phyloP scores from a whole-genome alignment of 495 filamentous ascomycete species.

The Geopyxis carbonaria region DNA sequence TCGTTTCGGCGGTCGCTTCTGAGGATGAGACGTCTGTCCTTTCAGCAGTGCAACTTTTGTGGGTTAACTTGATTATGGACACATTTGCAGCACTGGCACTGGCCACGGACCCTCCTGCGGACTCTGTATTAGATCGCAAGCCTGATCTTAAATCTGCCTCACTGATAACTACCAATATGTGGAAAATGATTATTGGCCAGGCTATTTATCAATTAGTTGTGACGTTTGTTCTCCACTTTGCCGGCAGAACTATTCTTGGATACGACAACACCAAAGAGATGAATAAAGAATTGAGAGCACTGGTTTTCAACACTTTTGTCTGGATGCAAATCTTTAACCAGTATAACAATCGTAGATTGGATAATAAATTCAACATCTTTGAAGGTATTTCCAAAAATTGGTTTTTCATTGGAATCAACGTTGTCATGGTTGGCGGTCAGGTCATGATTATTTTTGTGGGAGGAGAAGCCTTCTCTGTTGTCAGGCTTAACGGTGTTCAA shows the following conservation, averaged over 20 bases:
- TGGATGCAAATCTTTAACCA: constrained; percentile 95
- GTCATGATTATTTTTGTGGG: constrained; percentile 64
- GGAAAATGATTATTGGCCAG: constrained; percentile 89
- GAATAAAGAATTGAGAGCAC: constrained; percentile 38
- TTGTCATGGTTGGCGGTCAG: constrained; percentile 70
- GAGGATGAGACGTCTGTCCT: constrained; percentile 51
- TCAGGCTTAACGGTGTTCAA: constrained; percentile 42
- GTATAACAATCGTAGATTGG: constrained; percentile 67
- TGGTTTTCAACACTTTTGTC: constrained; percentile 83
- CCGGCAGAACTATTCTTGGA: constrained; percentile 43
- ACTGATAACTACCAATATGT: constrained; percentile 67
- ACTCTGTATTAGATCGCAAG: constrained; percentile 50
- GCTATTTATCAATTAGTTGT: constrained; percentile 69
- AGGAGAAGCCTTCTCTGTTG: constrained; percentile 50
- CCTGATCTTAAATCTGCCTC: constrained; percentile 62
- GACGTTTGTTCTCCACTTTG: constrained; percentile 61
- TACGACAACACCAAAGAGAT: constrained; percentile 29
- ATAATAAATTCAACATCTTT: constrained; percentile 82
- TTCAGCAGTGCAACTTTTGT: constrained; percentile 71
- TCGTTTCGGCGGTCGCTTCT: constrained; percentile 60
- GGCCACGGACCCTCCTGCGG: constrained; percentile 64
- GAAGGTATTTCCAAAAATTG: constrained; percentile 62
- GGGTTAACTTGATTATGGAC: constrained; percentile 91
- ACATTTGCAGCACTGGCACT: constrained; percentile 90
- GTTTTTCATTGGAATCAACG: constrained; percentile 69